Conservation (phyloP, 305 asterid genomes). For the Fraxinus floribunda region DNA sequence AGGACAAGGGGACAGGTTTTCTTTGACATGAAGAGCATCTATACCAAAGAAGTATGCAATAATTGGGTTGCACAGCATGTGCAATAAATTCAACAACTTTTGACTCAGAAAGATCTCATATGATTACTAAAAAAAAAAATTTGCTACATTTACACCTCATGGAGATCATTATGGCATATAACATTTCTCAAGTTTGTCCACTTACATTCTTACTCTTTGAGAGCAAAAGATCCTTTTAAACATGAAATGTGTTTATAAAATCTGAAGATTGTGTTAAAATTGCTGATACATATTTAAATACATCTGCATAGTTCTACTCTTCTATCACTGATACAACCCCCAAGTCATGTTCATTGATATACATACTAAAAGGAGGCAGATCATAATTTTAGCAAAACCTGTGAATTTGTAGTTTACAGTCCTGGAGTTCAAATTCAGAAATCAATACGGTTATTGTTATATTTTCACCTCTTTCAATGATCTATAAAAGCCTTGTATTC, state of each 20-base stretch:
- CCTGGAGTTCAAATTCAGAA: slow-evolving; percentile 6
- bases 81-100: slow-evolving; percentile 29
- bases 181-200: neutral
- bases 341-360: slow-evolving; percentile 21
- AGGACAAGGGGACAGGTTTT: slow-evolving; percentile 17
- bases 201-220: neutral
- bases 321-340: slow-evolving; percentile 21
- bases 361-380: slow-evolving; percentile 24
- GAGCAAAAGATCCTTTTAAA: neutral
- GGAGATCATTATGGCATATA: neutral
- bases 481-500: slow-evolving; percentile 16
- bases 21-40: slow-evolving; percentile 19
- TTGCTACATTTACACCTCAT: neutral
- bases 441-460: neutral
- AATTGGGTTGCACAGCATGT: slow-evolving; percentile 28
- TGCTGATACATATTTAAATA: slow-evolving; percentile 11
- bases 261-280: slow-evolving; percentile 20
- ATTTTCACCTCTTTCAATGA: slow-evolving; percentile 15
- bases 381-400: slow-evolving; percentile 13
- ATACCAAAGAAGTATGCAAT: slow-evolving; percentile 13
- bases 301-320: slow-evolving; percentile 24
- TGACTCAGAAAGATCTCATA: neutral
- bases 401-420: slow-evolving; percentile 19
- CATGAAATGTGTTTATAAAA: slow-evolving; percentile 12
- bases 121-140: neutral